Base-by-base conservation (phyloP, 1,139 yeast species). In the Kazachstania sp. region DNA sequence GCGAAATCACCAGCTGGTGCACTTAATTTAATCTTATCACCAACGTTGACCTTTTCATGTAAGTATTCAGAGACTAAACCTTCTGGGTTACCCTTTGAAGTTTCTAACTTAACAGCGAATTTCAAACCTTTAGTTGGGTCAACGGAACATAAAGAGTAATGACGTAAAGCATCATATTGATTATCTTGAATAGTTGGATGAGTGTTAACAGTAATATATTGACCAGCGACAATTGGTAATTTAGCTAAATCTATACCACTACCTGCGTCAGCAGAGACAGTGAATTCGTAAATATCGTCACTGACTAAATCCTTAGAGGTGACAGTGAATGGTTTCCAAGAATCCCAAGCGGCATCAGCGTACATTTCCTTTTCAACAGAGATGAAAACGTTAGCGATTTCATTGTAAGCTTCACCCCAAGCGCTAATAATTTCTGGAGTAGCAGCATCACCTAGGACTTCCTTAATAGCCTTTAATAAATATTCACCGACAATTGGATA, bases 371-470 rank as follows among this genome's bases (percentile, higher is more conserved):
- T 67, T 63, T 83, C 90, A 30, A 77, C 74, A 43, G 71, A 68
- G 57, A 83, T 83, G 54, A 83, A 71, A 15, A 79, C 62, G 51
- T 77, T 73, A 3, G 88, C 88, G 52, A 83, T 71, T 51, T 76
- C 79, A 37, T 75, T 76, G 61, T 82, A 83, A 2, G 88, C 87
- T 42, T 69, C 73, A 26, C 71, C 70, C 86, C 87, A 82, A n/a
- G 86, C 86, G 32, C 66, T 71, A 45, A 81, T 59, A 50, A 83
- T 77, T 37, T 72, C 79, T 2, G 71, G 71, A 20, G 79, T 78
- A 20, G 85, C 86, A 28, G 71, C 70, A 32, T 68, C 69, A 11
- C 87, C 87, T 39, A 82, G 67, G 42, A 79, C 72, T 49, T 74
- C 73, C 44, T 66, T 62, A 67, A 83, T 74, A 19, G 86, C 78